These are phyloP conservation scores for Pythium aquatile DNA, from an alignment of 352 stramenopile species.

Conservation along the genomic window DNA sequence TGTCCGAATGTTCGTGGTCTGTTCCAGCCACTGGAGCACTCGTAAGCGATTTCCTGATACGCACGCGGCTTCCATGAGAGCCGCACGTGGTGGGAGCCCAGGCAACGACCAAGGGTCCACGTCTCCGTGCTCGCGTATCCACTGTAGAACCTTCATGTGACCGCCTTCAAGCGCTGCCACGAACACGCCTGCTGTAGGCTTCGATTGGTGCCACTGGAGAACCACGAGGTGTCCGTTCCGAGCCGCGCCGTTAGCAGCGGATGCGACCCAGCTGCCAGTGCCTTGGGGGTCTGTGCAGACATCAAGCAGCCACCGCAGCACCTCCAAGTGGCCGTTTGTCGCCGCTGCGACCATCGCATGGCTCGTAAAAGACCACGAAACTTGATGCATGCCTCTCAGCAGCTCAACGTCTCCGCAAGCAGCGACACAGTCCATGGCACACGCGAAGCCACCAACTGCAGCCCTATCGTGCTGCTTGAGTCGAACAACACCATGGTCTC, in stretches of 20 bases:
- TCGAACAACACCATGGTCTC: background rate
- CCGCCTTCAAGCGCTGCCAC: slow-evolving; percentile 20
- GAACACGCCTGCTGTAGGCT: background rate
- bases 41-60: slow-evolving; percentile 12
- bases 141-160: background rate
- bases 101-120: background rate
- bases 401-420: slow-evolving; percentile 30
- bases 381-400: slow-evolving; percentile 33
- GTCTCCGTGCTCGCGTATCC: background rate
- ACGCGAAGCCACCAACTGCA: background rate
- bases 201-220: slow-evolving; percentile 24
- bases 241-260: slow-evolving; percentile 26
- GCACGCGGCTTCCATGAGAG: slow-evolving; percentile 20
- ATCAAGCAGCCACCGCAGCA: slow-evolving; percentile 37
- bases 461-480: background rate
- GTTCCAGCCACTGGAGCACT: slow-evolving; percentile 18
- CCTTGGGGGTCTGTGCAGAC: slow-evolving; percentile 34
- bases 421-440: slow-evolving; percentile 33
- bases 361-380: slow-evolving; percentile 27
- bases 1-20: slow-evolving; percentile 11
- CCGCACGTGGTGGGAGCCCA: background rate
- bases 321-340: slow-evolving; percentile 31
- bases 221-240: slow-evolving; percentile 27
- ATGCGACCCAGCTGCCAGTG: slow-evolving; percentile 21
- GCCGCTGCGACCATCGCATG: slow-evolving; percentile 41